phyloP scores from a whole-genome alignment of 2,329 filamentous ascomycete species.

The Ampelomyces quisqualis region DNA sequence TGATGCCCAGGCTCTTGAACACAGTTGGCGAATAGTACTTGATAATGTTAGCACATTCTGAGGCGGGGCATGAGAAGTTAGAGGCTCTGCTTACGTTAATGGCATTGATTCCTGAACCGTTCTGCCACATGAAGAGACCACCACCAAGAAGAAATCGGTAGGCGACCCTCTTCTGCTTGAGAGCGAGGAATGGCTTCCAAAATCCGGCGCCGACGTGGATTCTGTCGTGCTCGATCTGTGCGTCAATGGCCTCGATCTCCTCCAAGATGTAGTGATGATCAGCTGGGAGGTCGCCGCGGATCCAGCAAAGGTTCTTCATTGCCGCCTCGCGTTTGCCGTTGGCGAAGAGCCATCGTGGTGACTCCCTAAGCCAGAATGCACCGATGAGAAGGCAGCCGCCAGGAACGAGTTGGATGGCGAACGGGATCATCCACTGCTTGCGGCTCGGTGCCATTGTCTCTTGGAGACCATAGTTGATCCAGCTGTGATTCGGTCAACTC shows the following conservation, averaged over 20 bases:
- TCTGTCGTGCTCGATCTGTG: slow-evolving; percentile 65
- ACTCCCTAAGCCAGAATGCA: slow-evolving; percentile 47
- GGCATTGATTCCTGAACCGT: slow-evolving; percentile 71
- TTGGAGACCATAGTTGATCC: slow-evolving; percentile 49
- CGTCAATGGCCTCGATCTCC: slow-evolving; percentile 70
- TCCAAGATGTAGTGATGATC: slow-evolving; percentile 70
- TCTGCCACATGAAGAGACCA: slow-evolving; percentile 79
- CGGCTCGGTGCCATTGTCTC: slow-evolving; percentile 48
- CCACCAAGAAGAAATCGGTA: slow-evolving; percentile 73
- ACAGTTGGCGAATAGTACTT: slow-evolving; percentile 75
- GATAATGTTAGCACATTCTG: slow-evolving; percentile 44
- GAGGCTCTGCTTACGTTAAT: no score
- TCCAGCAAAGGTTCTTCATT: slow-evolving; percentile 58
- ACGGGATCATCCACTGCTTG: slow-evolving; percentile 51
- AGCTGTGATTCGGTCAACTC: slow-evolving; percentile 26
- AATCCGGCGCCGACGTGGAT: slow-evolving; percentile 68
- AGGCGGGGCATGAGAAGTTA: background rate
- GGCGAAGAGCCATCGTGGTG: slow-evolving; percentile 48
- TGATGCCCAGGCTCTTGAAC: slow-evolving; percentile 66
- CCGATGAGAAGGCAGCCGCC: slow-evolving; percentile 58
- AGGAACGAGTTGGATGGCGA: slow-evolving; percentile 67
- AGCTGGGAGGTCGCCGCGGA: slow-evolving; percentile 56
- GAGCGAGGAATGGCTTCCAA: slow-evolving; percentile 56
- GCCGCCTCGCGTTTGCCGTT: slow-evolving; percentile 46
- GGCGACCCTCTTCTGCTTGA: slow-evolving; percentile 54